Evolutionary conservation across 2,329 filamentous ascomycete genomes (phyloP).

Genomic region (Trichoderma gracile): DNA sequence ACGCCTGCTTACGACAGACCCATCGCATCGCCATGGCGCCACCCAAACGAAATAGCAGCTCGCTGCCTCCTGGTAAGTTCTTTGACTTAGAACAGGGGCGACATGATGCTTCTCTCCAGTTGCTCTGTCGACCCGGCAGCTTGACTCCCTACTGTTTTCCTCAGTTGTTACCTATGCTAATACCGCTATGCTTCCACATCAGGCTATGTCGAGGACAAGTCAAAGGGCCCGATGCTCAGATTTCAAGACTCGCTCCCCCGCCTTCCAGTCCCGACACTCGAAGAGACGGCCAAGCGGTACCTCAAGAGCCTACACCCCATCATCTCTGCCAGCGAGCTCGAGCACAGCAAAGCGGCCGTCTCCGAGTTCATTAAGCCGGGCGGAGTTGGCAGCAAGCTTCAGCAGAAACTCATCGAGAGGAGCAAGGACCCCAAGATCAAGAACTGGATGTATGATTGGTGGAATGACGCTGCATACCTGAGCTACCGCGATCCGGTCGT

Average conservation of each 20-base stretch:
- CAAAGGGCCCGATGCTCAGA: slow-evolving; percentile 77
- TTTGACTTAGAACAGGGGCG: not conserved
- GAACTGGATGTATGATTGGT: slow-evolving; percentile 98
- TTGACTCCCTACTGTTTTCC: not conserved
- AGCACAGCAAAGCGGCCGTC: slow-evolving; percentile 77
- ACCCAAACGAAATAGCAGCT: slow-evolving; percentile 58
- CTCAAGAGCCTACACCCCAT: slow-evolving; percentile 77
- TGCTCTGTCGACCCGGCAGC: not conserved
- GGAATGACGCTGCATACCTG: slow-evolving; percentile 94
- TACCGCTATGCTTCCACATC: slow-evolving; percentile 2
- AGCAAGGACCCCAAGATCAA: slow-evolving; percentile 76
- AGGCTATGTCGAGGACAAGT: slow-evolving; percentile 79
- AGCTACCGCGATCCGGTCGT: slow-evolving; percentile 92
- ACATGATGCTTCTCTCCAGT: not conserved
- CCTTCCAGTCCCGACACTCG: slow-evolving; percentile 76
- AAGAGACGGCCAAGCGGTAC: slow-evolving; percentile 79
- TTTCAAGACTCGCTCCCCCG: slow-evolving; percentile 83
- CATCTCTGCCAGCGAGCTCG: slow-evolving; percentile 67
- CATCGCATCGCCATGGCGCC: slow-evolving; percentile 50
- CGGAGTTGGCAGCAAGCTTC: slow-evolving; percentile 76
- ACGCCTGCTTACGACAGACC: slow-evolving; percentile 3
- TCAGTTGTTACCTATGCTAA: not conserved
- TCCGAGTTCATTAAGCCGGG: slow-evolving; percentile 87
- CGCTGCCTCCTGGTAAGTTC: slow-evolving; percentile 52
- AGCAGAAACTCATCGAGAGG: slow-evolving; percentile 80